Evolutionary conservation across 805 yeast genomes (phyloP).

Genomic region (Nakazawaea holstii): DNA sequence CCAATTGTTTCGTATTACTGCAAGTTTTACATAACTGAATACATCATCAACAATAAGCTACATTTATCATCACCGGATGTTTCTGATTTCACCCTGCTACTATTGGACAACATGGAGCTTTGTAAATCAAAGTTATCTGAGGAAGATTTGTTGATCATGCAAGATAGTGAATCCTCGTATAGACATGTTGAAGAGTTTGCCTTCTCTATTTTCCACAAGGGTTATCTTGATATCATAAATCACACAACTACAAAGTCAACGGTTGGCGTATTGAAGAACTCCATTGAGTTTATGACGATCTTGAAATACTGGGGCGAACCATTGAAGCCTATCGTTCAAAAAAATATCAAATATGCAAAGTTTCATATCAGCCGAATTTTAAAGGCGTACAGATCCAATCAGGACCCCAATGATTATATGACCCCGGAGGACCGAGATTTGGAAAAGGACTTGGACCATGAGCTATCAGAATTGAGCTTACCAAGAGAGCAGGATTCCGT

Average conservation of each 20-base stretch:
- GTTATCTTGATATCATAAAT: slow-evolving; percentile 40
- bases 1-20: slow-evolving; percentile 74
- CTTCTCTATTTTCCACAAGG: slow-evolving; percentile 49
- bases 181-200: slow-evolving; percentile 55
- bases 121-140: slow-evolving; percentile 35
- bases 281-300: slow-evolving; percentile 47
- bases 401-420: slow-evolving; percentile 53
- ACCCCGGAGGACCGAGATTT: slow-evolving; percentile 27
- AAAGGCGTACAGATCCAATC: slow-evolving; percentile 39
- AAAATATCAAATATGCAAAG: slow-evolving; percentile 55
- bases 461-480: background rate
- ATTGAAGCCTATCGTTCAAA: slow-evolving; percentile 20
- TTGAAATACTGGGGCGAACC: slow-evolving; percentile 36
- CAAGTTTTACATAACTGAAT: slow-evolving; percentile 66
- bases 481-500: background rate
- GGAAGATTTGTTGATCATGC: slow-evolving; percentile 33
- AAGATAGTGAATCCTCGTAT: slow-evolving; percentile 55
- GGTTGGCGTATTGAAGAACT: slow-evolving; percentile 47
- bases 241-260: slow-evolving; percentile 40
- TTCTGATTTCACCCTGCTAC: slow-evolving; percentile 51
- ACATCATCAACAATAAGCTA: slow-evolving; percentile 52
- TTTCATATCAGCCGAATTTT: slow-evolving; percentile 57
- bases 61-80: slow-evolving; percentile 53
- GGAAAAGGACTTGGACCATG: slow-evolving; percentile 4
- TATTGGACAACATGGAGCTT: slow-evolving; percentile 69